A percentile compares a stretch with the other conserved stretches of the same genome.
Conservation (phyloP, 495 filamentous ascomycete genomes). For the Aspergillus indologenus region DNA sequence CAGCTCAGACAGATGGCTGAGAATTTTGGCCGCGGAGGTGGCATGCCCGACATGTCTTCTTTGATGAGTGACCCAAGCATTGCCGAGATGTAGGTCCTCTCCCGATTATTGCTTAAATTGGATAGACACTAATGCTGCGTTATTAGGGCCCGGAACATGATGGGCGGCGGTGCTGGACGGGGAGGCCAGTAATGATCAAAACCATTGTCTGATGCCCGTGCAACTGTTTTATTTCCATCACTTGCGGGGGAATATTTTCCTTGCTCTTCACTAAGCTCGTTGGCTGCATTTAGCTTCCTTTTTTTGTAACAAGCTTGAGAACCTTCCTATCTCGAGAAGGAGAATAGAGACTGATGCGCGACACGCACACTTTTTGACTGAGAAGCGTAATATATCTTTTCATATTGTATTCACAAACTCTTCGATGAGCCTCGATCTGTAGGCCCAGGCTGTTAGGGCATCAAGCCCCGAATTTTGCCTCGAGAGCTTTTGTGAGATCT, state of each 20-base stretch:
- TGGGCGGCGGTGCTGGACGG: constrained; percentile 56
- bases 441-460: not conserved
- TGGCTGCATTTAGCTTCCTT: not conserved
- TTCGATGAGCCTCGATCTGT: not conserved
- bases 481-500: too few species aligned
- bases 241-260: not conserved
- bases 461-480: not conserved
- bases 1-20: constrained; percentile 72
- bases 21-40: constrained; percentile 56
- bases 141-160: constrained; percentile 69
- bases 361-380: not conserved
- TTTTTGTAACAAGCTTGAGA: not conserved
- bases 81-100: constrained; percentile 79
- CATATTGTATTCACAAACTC: not conserved
- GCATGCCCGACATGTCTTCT: constrained; percentile 73
- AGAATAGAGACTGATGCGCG: not conserved
- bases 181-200: constrained; percentile 17
- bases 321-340: not conserved
- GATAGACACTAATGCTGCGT: constrained; percentile 16
- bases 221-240: not conserved
- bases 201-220: constrained; percentile 1
- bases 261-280: not conserved
- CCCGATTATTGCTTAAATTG: not conserved
- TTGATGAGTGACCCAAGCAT: constrained; percentile 90
- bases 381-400: not conserved